Percentiles rank a stretch among this genome's conserved stretches.
Evolutionary conservation across 345 rosid species (phyloP).

Genomic region (Brassica rapa): DNA sequence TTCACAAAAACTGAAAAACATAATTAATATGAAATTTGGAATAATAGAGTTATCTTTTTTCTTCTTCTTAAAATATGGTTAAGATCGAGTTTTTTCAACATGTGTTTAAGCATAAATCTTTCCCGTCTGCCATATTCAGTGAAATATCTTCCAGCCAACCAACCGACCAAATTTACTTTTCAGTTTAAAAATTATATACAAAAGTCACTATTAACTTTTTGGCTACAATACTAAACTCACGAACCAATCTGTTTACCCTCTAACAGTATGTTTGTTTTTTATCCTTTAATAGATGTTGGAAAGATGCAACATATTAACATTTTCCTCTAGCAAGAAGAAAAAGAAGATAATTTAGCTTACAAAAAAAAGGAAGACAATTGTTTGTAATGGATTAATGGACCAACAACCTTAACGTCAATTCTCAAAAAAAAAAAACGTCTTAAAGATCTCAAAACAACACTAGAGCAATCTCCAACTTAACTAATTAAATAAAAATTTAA

Average conservation of each 20-base stretch:
- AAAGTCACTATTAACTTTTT: neutral
- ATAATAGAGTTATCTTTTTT: too few relatives aligned
- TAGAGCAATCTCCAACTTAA: slow-evolving; percentile 9
- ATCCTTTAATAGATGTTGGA: neutral
- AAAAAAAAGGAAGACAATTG: neutral
- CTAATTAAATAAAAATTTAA: neutral
- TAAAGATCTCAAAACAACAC: slow-evolving; percentile 21
- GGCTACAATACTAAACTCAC: neutral
- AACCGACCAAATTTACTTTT: slow-evolving; percentile 21
- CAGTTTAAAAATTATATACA: neutral
- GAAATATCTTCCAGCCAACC: neutral
- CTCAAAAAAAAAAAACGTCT: neutral
- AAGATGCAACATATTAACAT: slow-evolving; percentile 1
- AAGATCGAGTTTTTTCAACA: too few relatives aligned
- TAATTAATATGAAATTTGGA: too few relatives aligned
- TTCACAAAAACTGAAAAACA: too few relatives aligned
- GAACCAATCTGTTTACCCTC: neutral
- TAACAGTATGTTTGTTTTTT: neutral
- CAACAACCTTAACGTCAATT: slow-evolving; percentile 32
- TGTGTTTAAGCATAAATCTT: neutral
- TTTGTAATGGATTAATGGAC: slow-evolving; percentile 10
- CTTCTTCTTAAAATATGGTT: too few relatives aligned
- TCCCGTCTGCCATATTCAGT: neutral
- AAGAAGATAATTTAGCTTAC: neutral
- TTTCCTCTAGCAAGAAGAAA: slow-evolving; percentile 35